A percentile compares a stretch with the other conserved stretches of the same genome.
These are phyloP conservation scores for Talaromyces pinophilus DNA, from an alignment of 2,329 filamentous ascomycete genomes.

Conservation along the genomic window DNA sequence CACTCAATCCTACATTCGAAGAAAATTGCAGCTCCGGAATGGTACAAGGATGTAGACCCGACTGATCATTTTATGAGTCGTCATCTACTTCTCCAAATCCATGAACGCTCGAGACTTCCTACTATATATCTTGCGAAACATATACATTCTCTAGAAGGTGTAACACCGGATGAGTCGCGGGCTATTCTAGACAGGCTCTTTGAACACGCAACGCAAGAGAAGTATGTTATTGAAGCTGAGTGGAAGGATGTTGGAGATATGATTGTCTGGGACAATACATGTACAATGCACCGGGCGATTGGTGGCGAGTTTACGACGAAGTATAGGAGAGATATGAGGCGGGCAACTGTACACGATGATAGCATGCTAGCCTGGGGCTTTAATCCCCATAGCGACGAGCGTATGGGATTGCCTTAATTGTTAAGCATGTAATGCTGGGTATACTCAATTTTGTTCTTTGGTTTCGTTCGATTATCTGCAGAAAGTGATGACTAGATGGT, in stretches of 20 bases:
- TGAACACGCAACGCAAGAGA: conserved; percentile 50
- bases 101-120: conserved; percentile 53
- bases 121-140: conserved; percentile 58
- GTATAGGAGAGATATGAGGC: conserved; percentile 56
- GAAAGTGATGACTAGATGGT: not conserved
- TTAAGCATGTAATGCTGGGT: not conserved
- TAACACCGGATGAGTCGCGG: conserved; percentile 37
- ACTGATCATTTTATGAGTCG: conserved; percentile 39
- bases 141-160: conserved; percentile 54
- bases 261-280: conserved; percentile 62
- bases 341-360: conserved; percentile 58
- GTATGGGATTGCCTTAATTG: not conserved
- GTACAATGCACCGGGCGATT: conserved; percentile 57
- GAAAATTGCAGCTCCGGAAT: conserved; percentile 53
- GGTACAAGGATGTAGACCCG: conserved; percentile 51
- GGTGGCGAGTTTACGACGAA: conserved; percentile 52
- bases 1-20: conserved; percentile 56
- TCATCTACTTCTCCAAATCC: conserved; percentile 54
- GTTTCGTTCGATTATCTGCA: not conserved
- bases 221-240: conserved; percentile 49
- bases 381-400: conserved; percentile 33
- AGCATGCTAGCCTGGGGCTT: conserved; percentile 47
- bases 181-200: conserved; percentile 40
- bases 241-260: conserved; percentile 56
- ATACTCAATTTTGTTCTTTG: no score